Evolutionary conservation across 2,329 filamentous ascomycete genomes (phyloP), one percentile per base, ranked within the genome.

Genomic region (Xylaria sp.): DNA sequence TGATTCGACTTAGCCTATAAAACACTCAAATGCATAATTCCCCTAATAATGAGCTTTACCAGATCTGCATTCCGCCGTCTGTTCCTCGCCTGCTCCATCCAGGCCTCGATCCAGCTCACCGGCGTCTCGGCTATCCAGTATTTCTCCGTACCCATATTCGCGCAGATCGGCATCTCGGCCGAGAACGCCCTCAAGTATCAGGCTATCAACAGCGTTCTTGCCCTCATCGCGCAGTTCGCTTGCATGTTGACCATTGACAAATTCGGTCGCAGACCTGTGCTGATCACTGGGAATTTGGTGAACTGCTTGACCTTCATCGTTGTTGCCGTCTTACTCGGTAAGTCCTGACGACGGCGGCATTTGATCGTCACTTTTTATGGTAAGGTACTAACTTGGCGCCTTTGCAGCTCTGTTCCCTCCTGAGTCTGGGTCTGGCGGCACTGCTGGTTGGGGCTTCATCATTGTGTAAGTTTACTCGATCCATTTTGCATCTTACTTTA

Each of bases 111-210:
- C 2, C 92, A 94, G 78, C 93, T 94, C 90, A 94, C 92, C 0
- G 92, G 92, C 72, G 90, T 91, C 0, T 88, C 85, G 1, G 90
- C 90, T 0, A 93, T 94, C 72, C 91, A 94, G 77, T 94, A 94
- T 79, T 94, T 91, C 79, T 90, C 89, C 0, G 86, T 91, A 20
- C 79, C 76, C 2, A 92, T 93, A 72, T 93, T 91, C 79, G 81
- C 79, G 1, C 86, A 92, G 76, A 92, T 93, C 72, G 91, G 91
- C 33, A 93, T 94, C 72, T 78, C 80, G 0, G 85, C 86, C 25
- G 83, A 88, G 61, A 85, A 91, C 33, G 89, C 92, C 0, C 85
- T 94, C 49, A 88, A 90, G 72, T 94, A 94, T 78, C 92, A 94
- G 78, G 91, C 90, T 64, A 93, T 94, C 75, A 92, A 90, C 69